Percentiles rank a stretch among this genome's conserved stretches.
phyloP scores from a whole-genome alignment of 2,329 filamentous ascomycete species.

The Penicillium sp. region DNA sequence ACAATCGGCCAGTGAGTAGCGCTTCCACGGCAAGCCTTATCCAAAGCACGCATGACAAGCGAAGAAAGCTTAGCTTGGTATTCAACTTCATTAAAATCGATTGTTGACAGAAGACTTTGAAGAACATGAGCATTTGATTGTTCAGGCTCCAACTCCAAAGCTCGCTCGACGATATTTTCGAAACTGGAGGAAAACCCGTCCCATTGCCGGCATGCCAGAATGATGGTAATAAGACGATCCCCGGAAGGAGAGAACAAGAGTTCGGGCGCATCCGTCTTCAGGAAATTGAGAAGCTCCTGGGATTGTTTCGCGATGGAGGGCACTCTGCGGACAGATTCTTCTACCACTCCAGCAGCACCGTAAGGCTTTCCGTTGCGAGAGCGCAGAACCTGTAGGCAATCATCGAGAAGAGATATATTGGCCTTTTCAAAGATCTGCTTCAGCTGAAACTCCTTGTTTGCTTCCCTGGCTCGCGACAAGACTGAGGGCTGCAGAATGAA shows the following conservation, averaged over 20 bases:
- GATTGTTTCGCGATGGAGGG: constrained; percentile 47
- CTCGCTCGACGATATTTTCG: constrained; percentile 39
- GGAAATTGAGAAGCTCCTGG: constrained; percentile 54
- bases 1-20: constrained; percentile 44
- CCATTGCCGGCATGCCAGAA: constrained; percentile 60
- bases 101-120: constrained; percentile 42
- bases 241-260: constrained; percentile 72
- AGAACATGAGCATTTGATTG: constrained; percentile 39
- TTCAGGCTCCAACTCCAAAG: constrained; percentile 38
- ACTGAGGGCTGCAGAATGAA: constrained; percentile 59
- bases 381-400: constrained; percentile 55
- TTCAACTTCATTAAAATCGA: constrained; percentile 42
- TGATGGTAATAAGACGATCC: constrained; percentile 65
- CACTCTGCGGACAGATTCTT: constrained; percentile 54
- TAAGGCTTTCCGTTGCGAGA: constrained; percentile 68
- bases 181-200: constrained; percentile 45
- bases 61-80: constrained; percentile 39
- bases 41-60: constrained; percentile 41
- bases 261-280: constrained; percentile 59
- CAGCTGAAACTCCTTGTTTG: constrained; percentile 29
- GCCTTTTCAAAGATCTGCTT: constrained; percentile 42
- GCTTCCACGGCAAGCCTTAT: constrained; percentile 41
- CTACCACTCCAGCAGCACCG: constrained; percentile 64
- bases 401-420: constrained; percentile 46
- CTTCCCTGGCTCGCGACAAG: constrained; percentile 31